These are phyloP conservation scores for Phytophthora ohioensis DNA, from an alignment of 352 stramenopile species.

Conservation along the genomic window DNA sequence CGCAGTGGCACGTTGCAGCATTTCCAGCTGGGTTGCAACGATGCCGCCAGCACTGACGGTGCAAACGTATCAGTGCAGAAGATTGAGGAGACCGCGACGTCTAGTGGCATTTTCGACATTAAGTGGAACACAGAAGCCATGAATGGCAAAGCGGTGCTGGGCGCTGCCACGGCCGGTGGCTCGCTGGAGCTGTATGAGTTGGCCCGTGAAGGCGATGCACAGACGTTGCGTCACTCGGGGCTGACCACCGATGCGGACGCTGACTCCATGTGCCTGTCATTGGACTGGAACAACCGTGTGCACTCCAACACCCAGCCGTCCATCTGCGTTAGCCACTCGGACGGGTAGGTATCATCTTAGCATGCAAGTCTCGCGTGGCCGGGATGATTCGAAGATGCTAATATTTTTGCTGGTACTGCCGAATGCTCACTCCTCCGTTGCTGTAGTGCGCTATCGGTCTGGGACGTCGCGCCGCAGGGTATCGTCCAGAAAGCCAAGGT, in stretches of 20 bases:
- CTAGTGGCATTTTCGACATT: conserved; percentile 86
- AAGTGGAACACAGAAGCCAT: conserved; percentile 77
- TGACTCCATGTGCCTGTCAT: conserved; percentile 80
- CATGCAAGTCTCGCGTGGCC: conserved; percentile 2
- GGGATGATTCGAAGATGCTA: conserved; percentile 21
- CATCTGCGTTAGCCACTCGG: conserved; percentile 84
- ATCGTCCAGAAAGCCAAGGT: conserved; percentile 58
- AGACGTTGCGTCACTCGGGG: conserved; percentile 46
- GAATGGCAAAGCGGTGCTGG: conserved; percentile 63
- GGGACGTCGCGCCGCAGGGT: conserved; percentile 44
- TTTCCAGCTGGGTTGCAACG: conserved; percentile 56
- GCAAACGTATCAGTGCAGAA: conserved; percentile 53
- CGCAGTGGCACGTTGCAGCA: conserved; percentile 77
- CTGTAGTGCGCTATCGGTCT: conserved; percentile 65
- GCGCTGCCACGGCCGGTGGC: conserved; percentile 66
- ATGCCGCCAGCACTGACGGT: conserved; percentile 23
- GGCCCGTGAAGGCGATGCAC: conserved; percentile 1
- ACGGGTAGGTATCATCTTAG: conserved; percentile 60
- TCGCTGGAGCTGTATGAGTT: conserved; percentile 76
- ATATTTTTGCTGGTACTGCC: conserved; percentile 9
- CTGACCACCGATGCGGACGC: conserved; percentile 45
- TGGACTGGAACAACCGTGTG: conserved; percentile 88
- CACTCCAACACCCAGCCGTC: conserved; percentile 51
- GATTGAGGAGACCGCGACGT: conserved; percentile 49
- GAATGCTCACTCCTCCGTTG: neutral